Conservation (phyloP, 371 early-diverging fungal species). For the Rhizopus sp. region DNA sequence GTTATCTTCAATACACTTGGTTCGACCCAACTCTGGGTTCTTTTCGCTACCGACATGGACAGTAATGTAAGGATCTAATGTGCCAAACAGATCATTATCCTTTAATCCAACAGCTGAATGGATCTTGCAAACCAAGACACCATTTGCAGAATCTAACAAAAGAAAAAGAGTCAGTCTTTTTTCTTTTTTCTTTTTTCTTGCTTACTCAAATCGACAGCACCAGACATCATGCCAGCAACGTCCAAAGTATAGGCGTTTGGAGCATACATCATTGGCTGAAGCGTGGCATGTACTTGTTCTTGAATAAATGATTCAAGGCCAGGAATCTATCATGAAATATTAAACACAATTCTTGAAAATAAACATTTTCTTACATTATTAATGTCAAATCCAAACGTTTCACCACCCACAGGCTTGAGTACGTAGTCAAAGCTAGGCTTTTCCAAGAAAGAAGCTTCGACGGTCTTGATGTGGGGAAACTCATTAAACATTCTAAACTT, state of each 20-base stretch:
- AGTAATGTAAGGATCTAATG: slow-evolving; percentile 83
- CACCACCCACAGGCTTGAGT: slow-evolving; percentile 93
- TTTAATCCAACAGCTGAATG: slow-evolving; percentile 80
- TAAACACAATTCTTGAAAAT: background rate
- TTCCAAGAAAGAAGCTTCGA: slow-evolving; percentile 90
- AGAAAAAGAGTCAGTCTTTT: background rate
- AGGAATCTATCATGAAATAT: slow-evolving; percentile 59
- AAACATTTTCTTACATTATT: slow-evolving; percentile 59
- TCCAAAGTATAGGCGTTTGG: slow-evolving; percentile 86
- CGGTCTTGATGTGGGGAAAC: slow-evolving; percentile 90
- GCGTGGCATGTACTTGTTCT: slow-evolving; percentile 77
- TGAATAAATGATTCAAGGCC: slow-evolving; percentile 80
- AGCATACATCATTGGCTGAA: slow-evolving; percentile 85
- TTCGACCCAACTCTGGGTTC: slow-evolving; percentile 58
- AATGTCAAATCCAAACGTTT: slow-evolving; percentile 86
- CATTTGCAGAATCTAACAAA: slow-evolving; percentile 65
- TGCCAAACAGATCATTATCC: slow-evolving; percentile 83
- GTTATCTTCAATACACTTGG: slow-evolving; percentile 62
- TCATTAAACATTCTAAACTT: slow-evolving; percentile 83
- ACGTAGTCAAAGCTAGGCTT: slow-evolving; percentile 91
- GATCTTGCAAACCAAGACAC: slow-evolving; percentile 81
- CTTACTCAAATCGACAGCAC: slow-evolving; percentile 52
- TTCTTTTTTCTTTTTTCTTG: background rate
- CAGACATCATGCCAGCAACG: slow-evolving; percentile 83
- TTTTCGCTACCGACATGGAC: slow-evolving; percentile 71